These are phyloP conservation scores for Rutstroemia sp. DNA, from an alignment of 2,329 filamentous ascomycete species.

Conservation along the genomic window DNA sequence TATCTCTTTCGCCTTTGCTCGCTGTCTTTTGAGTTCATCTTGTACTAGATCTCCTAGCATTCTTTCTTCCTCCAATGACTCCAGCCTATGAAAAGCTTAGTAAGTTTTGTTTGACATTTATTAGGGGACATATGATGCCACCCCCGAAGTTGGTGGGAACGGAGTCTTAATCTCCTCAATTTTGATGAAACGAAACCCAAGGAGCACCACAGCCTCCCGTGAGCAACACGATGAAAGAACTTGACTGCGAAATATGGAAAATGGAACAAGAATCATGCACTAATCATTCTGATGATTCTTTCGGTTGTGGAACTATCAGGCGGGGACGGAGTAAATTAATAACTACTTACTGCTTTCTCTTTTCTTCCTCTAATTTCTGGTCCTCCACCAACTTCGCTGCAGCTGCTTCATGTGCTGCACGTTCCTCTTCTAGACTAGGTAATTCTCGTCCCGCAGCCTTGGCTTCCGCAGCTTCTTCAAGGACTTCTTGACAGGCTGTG, in stretches of 20 bases:
- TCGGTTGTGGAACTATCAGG: too few species aligned
- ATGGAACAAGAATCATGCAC: too few species aligned
- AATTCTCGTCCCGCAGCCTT: conserved; percentile 69
- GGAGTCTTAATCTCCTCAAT: too few species aligned
- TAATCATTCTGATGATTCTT: too few species aligned
- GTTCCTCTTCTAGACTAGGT: conserved; percentile 83
- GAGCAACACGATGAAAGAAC: too few species aligned
- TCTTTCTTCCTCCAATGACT: conserved; percentile 36
- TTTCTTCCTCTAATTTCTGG: conserved; percentile 39
- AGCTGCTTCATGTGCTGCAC: conserved; percentile 72
- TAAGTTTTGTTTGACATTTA: background rate
- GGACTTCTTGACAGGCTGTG: conserved; percentile 52
- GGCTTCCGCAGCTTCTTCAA: conserved; percentile 79
- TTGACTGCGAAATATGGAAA: too few species aligned
- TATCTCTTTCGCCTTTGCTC: conserved; percentile 55
- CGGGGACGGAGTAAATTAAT: background rate
- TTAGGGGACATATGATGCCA: too few species aligned
- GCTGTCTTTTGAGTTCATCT: conserved; percentile 62
- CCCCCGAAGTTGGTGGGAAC: too few species aligned
- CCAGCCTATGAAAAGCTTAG: conserved; percentile 1
- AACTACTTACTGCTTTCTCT: conserved; percentile 32
- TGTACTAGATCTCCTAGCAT: conserved; percentile 64
- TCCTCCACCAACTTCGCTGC: conserved; percentile 50
- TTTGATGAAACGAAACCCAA: too few species aligned
- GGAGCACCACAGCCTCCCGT: too few species aligned